Evolutionary conservation across 1,284 basidiomycete genomes (phyloP).

Genomic region (Tylopilus orsonianus): DNA sequence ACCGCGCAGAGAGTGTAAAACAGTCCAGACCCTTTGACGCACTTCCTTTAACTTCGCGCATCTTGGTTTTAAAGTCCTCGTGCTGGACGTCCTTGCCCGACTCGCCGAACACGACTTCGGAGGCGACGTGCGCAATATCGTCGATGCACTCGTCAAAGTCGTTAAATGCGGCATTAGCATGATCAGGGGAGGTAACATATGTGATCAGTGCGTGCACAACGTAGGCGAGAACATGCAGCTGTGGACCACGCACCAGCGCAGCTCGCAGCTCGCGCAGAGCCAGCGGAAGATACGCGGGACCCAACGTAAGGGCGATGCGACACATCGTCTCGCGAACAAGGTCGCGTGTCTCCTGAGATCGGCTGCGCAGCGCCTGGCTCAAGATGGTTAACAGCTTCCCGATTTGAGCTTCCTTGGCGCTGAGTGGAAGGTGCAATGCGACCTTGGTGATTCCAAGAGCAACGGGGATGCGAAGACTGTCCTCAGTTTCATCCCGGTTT

Average conservation of each 20-base stretch:
- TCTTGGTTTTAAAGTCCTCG: slow-evolving; percentile 94
- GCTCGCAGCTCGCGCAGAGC: slow-evolving; percentile 81
- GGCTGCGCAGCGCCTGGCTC: slow-evolving; percentile 87
- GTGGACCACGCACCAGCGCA: slow-evolving; percentile 88
- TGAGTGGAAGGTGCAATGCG: slow-evolving; percentile 77
- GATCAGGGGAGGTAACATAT: slow-evolving; percentile 66
- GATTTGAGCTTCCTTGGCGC: slow-evolving; percentile 71
- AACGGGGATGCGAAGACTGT: slow-evolving; percentile 84
- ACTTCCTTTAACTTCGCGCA: slow-evolving; percentile 85
- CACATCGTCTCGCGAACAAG: slow-evolving; percentile 83
- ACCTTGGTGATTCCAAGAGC: slow-evolving; percentile 88
- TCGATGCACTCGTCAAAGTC: slow-evolving; percentile 78
- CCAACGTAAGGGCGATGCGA: slow-evolving; percentile 78
- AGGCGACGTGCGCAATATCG: slow-evolving; percentile 78
- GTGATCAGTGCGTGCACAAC: slow-evolving; percentile 82
- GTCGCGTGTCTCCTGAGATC: slow-evolving; percentile 93
- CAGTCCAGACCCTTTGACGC: slow-evolving; percentile 81
- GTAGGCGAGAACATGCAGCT: slow-evolving; percentile 90
- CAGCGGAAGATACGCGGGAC: slow-evolving; percentile 71
- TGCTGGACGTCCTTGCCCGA: slow-evolving; percentile 88
- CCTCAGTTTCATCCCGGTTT: slow-evolving; percentile 82
- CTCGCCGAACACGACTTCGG: slow-evolving; percentile 94
- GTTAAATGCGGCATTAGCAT: slow-evolving; percentile 47
- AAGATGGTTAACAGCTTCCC: slow-evolving; percentile 81
- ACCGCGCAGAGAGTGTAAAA: slow-evolving; percentile 77